Evolutionary conservation across 2,329 filamentous ascomycete genomes (phyloP).

Genomic region (Phyllosticta paracitricarpa): DNA sequence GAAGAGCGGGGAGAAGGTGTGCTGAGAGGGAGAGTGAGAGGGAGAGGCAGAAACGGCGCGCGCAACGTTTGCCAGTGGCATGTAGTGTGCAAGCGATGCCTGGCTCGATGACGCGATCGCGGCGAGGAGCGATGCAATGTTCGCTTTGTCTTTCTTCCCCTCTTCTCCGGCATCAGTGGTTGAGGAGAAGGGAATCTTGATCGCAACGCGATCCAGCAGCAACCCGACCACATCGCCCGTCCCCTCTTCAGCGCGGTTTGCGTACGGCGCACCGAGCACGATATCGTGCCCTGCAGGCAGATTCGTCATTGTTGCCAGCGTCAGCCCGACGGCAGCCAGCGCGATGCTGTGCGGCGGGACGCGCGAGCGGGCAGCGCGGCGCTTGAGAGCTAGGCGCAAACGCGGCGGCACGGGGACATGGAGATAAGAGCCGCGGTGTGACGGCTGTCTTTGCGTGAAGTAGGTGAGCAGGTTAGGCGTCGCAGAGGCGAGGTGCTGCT

Average conservation of each 20-base stretch:
- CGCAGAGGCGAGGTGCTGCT: neutral
- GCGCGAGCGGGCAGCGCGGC: neutral
- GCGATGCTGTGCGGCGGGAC: neutral
- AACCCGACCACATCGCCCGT: conserved; percentile 6
- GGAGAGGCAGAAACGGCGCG: neutral
- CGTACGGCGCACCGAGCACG: conserved; percentile 6
- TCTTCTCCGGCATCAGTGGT: no score
- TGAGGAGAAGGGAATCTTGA: neutral
- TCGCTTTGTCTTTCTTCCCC: neutral
- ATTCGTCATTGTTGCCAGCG: neutral
- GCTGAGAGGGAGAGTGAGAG: no score
- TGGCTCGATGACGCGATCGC: neutral
- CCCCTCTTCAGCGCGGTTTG: conserved; percentile 7
- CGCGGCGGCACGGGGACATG: neutral
- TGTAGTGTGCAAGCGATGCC: neutral
- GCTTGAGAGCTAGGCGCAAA: neutral
- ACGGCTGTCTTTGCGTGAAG: neutral
- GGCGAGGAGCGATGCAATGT: neutral
- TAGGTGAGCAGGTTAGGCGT: neutral
- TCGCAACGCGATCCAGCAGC: conserved; percentile 8
- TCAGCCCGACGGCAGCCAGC: conserved; percentile 1
- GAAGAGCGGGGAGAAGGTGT: neutral
- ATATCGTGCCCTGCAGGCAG: neutral
- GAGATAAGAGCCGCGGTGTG: neutral
- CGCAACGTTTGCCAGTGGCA: neutral